A percentile compares a stretch with the other conserved stretches of the same genome.
Conservation (phyloP, 192 early-diverging fungal genomes). For the Backusella parvicylindrica region DNA sequence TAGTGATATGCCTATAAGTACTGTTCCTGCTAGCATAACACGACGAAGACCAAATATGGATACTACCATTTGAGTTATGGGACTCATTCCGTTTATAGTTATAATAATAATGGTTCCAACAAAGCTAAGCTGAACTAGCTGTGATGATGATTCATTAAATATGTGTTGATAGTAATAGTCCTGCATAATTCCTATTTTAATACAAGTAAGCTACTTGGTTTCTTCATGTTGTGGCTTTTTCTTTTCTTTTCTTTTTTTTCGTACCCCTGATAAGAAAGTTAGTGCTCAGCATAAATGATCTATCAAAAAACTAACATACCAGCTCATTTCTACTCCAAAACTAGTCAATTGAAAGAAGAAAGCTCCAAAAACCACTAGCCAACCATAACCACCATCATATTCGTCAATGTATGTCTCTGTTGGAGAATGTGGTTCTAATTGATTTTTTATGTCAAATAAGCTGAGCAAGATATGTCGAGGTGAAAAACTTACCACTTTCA, state of each 20-base stretch:
- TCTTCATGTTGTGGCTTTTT: background rate
- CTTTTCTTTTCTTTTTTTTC: background rate
- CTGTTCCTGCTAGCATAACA: conserved; percentile 9
- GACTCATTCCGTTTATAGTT: conserved; percentile 17
- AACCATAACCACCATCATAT: conserved; percentile 38
- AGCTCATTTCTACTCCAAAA: conserved; percentile 3
- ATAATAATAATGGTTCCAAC: conserved; percentile 19
- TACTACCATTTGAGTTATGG: conserved; percentile 14
- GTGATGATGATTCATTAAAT: conserved; percentile 13
- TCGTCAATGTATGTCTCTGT: background rate
- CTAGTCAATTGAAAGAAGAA: conserved; percentile 32
- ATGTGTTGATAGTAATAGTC: conserved; percentile 25
- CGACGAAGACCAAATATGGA: conserved; percentile 10
- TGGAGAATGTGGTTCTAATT: background rate
- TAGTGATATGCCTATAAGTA: conserved; percentile 6
- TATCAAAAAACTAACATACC: background rate
- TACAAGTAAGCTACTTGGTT: background rate
- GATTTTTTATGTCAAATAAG: background rate
- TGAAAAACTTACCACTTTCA: background rate
- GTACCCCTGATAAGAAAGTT: background rate
- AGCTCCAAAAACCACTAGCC: conserved; percentile 37
- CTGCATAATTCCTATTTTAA: conserved; percentile 26
- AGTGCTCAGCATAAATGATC: background rate
- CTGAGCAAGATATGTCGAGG: background rate
- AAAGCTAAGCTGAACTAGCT: conserved; percentile 16